These are phyloP conservation scores for Phytophthora constricta DNA, from an alignment of 352 stramenopile genomes.

Conservation along the genomic window DNA sequence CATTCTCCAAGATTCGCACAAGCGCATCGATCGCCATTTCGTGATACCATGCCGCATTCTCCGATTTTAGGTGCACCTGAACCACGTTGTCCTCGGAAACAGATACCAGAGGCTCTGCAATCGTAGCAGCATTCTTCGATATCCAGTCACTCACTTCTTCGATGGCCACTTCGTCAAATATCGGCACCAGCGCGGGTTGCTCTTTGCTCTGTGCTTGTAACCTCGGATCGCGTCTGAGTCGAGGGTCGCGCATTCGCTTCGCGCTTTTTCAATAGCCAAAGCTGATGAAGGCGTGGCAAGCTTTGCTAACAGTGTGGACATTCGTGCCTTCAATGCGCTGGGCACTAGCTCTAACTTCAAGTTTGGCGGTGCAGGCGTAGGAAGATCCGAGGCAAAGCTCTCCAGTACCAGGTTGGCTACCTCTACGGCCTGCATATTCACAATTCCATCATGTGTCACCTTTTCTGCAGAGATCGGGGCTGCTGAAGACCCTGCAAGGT, in stretches of 20 bases:
- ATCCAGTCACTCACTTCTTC: slow-evolving; percentile 83
- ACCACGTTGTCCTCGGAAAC: slow-evolving; percentile 79
- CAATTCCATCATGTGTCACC: slow-evolving; percentile 72
- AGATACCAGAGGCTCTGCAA: slow-evolving; percentile 81
- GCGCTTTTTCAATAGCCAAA: slow-evolving; percentile 73
- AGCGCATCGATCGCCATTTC: slow-evolving; percentile 79
- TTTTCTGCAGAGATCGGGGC: slow-evolving; percentile 34
- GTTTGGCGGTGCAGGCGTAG: slow-evolving; percentile 49
- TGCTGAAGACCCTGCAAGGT: slow-evolving; percentile 34
- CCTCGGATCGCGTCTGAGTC: slow-evolving; percentile 51
- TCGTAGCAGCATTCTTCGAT: slow-evolving; percentile 79
- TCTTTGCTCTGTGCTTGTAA: slow-evolving; percentile 47
- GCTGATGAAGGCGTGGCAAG: slow-evolving; percentile 82
- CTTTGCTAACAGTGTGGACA: slow-evolving; percentile 56
- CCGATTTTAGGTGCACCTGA: slow-evolving; percentile 77
- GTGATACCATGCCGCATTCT: slow-evolving; percentile 62
- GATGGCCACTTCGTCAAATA: slow-evolving; percentile 71
- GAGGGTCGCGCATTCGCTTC: slow-evolving; percentile 75
- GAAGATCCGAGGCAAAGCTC: slow-evolving; percentile 69
- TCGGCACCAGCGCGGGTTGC: slow-evolving; percentile 57
- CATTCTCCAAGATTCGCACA: slow-evolving; percentile 75
- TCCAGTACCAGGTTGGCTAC: slow-evolving; percentile 80
- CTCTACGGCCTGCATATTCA: slow-evolving; percentile 75
- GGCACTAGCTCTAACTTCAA: slow-evolving; percentile 71
- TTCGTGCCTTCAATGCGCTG: slow-evolving; percentile 77